phyloP scores from a whole-genome alignment of 75 land plant genomes.

The Pinus taeda region DNA sequence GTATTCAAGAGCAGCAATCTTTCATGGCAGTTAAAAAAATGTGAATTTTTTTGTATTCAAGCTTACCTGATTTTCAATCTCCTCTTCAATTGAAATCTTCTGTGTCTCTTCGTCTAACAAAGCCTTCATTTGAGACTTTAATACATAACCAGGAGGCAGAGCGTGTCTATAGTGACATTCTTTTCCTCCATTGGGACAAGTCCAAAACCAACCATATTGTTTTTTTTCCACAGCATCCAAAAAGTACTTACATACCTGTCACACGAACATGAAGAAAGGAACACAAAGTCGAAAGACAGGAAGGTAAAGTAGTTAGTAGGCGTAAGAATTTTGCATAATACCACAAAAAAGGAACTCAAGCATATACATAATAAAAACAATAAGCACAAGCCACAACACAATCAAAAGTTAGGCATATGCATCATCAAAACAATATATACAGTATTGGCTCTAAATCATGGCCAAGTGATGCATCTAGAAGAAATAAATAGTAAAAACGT shows the following conservation, averaged over 20 bases:
- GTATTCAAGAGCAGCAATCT: no score
- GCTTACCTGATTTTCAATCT: slow-evolving; percentile 87
- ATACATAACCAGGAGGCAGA: slow-evolving; percentile 91
- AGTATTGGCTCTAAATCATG: no score
- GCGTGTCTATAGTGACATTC: slow-evolving; percentile 99
- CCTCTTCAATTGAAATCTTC: slow-evolving; percentile 89
- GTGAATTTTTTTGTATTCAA: background rate
- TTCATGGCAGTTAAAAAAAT: no score
- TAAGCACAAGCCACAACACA: background rate
- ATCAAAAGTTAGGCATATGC: background rate
- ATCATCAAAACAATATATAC: background rate
- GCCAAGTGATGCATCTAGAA: no score
- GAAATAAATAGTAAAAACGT: background rate
- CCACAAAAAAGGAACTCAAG: background rate
- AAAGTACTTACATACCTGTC: slow-evolving; percentile 94
- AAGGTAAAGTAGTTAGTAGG: background rate
- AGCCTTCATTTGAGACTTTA: slow-evolving; percentile 99
- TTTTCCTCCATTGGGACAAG: slow-evolving; percentile 97
- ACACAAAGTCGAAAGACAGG: background rate
- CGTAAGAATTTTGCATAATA: background rate
- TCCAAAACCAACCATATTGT: slow-evolving; percentile 99
- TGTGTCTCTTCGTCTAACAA: slow-evolving; percentile 85
- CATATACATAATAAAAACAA: background rate
- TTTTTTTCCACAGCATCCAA: slow-evolving; percentile 99
- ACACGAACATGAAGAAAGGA: background rate